A percentile compares a stretch with the other conserved stretches of the same genome.
Evolutionary conservation across 83 land plant genomes (phyloP).

Genomic region (Picea abies): DNA sequence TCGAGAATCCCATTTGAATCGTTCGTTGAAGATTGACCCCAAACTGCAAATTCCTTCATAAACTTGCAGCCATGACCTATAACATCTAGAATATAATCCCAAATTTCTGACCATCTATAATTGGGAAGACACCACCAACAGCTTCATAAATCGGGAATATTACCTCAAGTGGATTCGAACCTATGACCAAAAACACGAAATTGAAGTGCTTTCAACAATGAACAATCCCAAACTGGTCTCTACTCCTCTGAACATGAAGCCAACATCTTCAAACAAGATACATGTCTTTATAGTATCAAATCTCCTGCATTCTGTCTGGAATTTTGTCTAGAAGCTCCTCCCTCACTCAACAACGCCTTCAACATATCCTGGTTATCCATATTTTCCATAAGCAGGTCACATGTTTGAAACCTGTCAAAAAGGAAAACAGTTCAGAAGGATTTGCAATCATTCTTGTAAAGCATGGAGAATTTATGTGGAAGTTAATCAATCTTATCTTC

Average conservation of each 20-base stretch:
- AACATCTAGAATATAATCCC: conserved; percentile 17
- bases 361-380: conserved; percentile 17
- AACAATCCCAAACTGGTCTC: conserved; percentile 50
- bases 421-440: neutral
- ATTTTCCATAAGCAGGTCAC: neutral
- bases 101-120: conserved; percentile 3
- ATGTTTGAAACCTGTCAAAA: neutral
- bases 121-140: conserved; percentile 24
- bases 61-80: conserved; percentile 18
- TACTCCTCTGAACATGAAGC: conserved; percentile 56
- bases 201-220: conserved; percentile 10
- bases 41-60: neutral
- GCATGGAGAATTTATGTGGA: too few relatives aligned
- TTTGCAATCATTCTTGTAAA: too few relatives aligned
- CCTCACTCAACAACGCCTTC: conserved; percentile 53
- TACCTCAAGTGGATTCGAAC: conserved; percentile 25
- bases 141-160: conserved; percentile 44
- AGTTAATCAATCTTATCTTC: neutral
- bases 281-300: neutral
- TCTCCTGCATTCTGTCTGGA: conserved; percentile 37
- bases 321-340: conserved; percentile 60
- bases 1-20: too few relatives aligned
- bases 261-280: conserved; percentile 21
- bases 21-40: too few relatives aligned
- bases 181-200: neutral